phyloP scores from a whole-genome alignment of 1,284 basidiomycete species.

The Cryptococcus sp. region DNA sequence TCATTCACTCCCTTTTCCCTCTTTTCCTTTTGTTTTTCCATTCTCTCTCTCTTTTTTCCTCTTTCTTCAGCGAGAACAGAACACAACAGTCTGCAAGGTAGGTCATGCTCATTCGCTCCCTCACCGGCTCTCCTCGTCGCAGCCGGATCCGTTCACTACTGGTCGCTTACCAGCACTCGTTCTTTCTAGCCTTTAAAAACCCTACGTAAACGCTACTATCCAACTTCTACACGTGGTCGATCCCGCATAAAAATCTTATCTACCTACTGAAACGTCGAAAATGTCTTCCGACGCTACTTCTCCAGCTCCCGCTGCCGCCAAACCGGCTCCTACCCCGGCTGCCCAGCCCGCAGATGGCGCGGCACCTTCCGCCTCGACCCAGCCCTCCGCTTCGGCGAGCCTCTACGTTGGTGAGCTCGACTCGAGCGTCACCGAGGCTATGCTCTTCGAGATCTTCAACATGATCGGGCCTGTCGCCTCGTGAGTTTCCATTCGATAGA shows the following conservation, averaged over 20 bases:
- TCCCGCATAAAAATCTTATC: constrained; percentile 21
- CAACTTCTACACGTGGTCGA: constrained; percentile 41
- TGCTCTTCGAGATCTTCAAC: constrained; percentile 99
- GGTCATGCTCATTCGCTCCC: constrained; percentile 2
- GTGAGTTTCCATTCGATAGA: constrained; percentile 52
- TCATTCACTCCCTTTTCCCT: constrained; percentile 9
- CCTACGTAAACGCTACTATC: constrained; percentile 42
- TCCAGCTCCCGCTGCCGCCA: constrained; percentile 32
- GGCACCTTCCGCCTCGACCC: constrained; percentile 38
- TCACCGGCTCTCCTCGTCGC: background rate
- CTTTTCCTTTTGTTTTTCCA: constrained; percentile 13
- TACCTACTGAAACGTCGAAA: constrained; percentile 12
- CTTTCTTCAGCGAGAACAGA: constrained; percentile 6
- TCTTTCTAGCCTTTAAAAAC: constrained; percentile 31
- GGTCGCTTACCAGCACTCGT: background rate
- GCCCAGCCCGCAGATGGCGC: constrained; percentile 25
- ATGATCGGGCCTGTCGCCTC: constrained; percentile 99
- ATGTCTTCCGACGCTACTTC: constrained; percentile 42
- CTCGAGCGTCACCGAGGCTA: constrained; percentile 95
- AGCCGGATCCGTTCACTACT: background rate
- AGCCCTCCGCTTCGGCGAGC: constrained; percentile 72
- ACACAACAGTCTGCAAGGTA: constrained; percentile 20
- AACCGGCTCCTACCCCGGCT: constrained; percentile 26
- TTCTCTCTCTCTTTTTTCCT: constrained; percentile 10
- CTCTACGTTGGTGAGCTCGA: constrained; percentile 99